Conservation (phyloP, 768 basidiomycete genomes). For the Serendipita sp. region DNA sequence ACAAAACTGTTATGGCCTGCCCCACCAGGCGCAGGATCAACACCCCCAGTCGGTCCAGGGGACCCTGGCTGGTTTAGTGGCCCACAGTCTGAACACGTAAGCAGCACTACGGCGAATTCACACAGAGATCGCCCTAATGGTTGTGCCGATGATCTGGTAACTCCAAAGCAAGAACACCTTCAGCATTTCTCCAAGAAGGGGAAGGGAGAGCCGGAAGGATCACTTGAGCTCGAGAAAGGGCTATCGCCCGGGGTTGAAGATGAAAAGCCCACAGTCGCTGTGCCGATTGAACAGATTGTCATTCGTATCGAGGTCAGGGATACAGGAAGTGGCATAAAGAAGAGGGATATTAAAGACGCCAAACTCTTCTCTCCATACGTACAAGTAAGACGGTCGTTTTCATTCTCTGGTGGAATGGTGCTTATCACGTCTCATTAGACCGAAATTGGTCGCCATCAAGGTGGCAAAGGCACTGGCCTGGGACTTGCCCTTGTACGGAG, state of each 20-base stretch:
- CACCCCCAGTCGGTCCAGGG: constrained; percentile 14
- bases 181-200: not conserved
- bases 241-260: not conserved
- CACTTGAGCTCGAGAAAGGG: too few species aligned
- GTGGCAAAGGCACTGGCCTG: constrained; percentile 50
- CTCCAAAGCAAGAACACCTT: not conserved
- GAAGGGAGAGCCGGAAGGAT: not conserved
- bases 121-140: constrained; percentile 7
- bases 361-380: constrained; percentile 36
- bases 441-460: constrained; percentile 23
- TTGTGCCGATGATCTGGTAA: constrained; percentile 8
- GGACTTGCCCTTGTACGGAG: constrained; percentile 63
- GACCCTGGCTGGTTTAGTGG: constrained; percentile 1
- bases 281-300: constrained; percentile 39
- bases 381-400: not conserved
- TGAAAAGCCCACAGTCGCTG: constrained; percentile 14
- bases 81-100: not conserved
- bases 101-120: not conserved
- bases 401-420: constrained; percentile 32
- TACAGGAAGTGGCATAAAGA: constrained; percentile 45
- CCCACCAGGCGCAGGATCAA: constrained; percentile 11
- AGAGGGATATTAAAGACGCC: constrained; percentile 50
- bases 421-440: constrained; percentile 20
- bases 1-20: constrained; percentile 31
- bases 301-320: constrained; percentile 77